phyloP scores from a whole-genome alignment of 2,329 filamentous ascomycete species.

The Fusarium denticulatum region DNA sequence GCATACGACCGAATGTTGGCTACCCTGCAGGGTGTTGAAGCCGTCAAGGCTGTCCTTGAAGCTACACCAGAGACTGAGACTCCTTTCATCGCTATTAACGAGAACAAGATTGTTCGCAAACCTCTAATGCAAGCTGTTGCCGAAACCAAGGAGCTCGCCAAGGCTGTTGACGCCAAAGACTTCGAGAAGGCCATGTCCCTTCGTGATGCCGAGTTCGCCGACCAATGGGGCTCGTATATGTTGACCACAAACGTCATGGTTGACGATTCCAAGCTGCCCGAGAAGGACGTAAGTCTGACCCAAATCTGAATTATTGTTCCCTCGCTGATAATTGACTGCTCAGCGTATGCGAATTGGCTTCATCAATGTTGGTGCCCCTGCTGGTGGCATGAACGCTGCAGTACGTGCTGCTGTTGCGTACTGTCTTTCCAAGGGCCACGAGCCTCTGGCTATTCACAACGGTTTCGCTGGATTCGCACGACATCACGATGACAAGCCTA shows the following conservation, averaged over 20 bases:
- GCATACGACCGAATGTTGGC: constrained; percentile 94
- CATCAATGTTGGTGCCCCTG: constrained; percentile 95
- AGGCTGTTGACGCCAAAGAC: constrained; percentile 83
- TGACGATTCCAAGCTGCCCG: constrained; percentile 71
- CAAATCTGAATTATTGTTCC: neutral
- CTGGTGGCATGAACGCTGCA: constrained; percentile 97
- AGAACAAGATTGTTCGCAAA: constrained; percentile 96
- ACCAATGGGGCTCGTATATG: constrained; percentile 90
- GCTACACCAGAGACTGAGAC: constrained; percentile 89
- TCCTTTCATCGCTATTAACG: constrained; percentile 94
- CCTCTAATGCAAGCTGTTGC: constrained; percentile 88
- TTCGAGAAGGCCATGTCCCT: constrained; percentile 89
- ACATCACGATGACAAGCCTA: constrained; percentile 84
- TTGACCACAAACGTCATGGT: constrained; percentile 88
- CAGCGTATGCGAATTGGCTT: constrained; percentile 93
- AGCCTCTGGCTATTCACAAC: constrained; percentile 92
- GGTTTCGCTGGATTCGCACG: constrained; percentile 94
- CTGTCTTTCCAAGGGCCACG: constrained; percentile 91
- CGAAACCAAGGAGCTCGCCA: constrained; percentile 84
- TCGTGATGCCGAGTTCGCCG: constrained; percentile 91
- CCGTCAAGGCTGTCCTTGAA: constrained; percentile 89
- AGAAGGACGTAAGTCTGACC: constrained; percentile 71
- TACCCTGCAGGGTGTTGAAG: constrained; percentile 93
- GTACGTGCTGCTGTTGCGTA: constrained; percentile 93
- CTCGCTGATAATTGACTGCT: constrained; percentile 42